Conservation (phyloP, 2,329 filamentous ascomycete species). For the Microcyclospora pomicola region DNA sequence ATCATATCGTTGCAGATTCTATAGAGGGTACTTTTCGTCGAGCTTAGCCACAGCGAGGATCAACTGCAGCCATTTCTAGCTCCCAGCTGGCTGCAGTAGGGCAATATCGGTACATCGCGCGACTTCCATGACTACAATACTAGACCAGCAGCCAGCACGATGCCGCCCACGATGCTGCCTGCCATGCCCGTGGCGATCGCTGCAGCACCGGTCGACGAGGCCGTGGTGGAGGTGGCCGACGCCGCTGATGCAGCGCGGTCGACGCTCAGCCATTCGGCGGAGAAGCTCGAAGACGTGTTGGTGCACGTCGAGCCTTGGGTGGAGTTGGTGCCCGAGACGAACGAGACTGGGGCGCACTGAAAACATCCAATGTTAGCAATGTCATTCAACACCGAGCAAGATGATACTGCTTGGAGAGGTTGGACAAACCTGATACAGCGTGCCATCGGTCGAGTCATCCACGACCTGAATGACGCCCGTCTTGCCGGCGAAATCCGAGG, state of each 20-base stretch:
- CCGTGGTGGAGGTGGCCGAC: too few relatives aligned
- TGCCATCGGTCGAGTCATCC: slow-evolving; percentile 15
- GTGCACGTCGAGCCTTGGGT: slow-evolving; percentile 15
- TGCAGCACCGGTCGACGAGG: slow-evolving; percentile 1
- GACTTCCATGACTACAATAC: neutral
- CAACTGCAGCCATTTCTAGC: too few relatives aligned
- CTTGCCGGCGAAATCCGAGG: slow-evolving; percentile 15
- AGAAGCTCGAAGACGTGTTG: slow-evolving; percentile 14
- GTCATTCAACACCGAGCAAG: neutral
- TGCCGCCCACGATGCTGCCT: slow-evolving; percentile 2
- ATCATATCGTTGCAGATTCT: neutral
- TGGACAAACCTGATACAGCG: slow-evolving; percentile 18
- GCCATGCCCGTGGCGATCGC: slow-evolving; percentile 3
- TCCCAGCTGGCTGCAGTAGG: too few relatives aligned
- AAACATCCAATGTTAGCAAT: neutral
- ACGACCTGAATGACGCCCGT: slow-evolving; percentile 19
- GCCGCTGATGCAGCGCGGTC: neutral
- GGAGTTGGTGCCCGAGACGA: slow-evolving; percentile 17
- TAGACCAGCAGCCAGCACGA: slow-evolving; percentile 4
- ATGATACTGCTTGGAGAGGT: neutral
- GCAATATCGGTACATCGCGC: too few relatives aligned
- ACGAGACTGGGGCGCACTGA: slow-evolving; percentile 20
- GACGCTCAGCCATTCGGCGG: slow-evolving; percentile 11
- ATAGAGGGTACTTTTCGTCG: too few relatives aligned
- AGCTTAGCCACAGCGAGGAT: too few relatives aligned